phyloP scores from a whole-genome alignment of 1,139 yeast genomes.

The Debaryomyces fabryi region DNA sequence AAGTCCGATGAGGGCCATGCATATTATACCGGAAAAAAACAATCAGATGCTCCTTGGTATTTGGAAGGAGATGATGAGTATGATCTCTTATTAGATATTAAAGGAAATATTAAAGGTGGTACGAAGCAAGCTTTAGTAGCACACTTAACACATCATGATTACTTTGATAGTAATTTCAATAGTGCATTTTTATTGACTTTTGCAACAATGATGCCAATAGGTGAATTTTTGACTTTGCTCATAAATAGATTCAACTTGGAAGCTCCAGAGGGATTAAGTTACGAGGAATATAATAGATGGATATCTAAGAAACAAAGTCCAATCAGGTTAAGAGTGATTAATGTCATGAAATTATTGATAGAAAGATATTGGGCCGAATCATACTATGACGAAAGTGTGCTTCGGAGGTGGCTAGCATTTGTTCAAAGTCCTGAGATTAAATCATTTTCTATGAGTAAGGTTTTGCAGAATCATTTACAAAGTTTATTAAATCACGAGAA shows the following conservation, averaged over 20 bases:
- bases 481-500: conserved; percentile 36
- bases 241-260: conserved; percentile 68
- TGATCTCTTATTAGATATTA: conserved; percentile 70
- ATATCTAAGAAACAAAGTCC: conserved; percentile 68
- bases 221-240: conserved; percentile 63
- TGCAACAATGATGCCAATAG: conserved; percentile 72
- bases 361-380: conserved; percentile 79
- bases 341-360: conserved; percentile 69
- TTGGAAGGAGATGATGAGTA: conserved; percentile 77
- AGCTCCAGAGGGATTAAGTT: conserved; percentile 88
- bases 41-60: conserved; percentile 71
- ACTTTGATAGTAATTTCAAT: conserved; percentile 68
- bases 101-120: conserved; percentile 84
- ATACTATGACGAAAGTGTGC: conserved; percentile 52
- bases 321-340: conserved; percentile 68
- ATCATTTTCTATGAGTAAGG: conserved; percentile 39
- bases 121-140: conserved; percentile 79
- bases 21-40: conserved; percentile 40
- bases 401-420: conserved; percentile 59
- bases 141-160: conserved; percentile 79
- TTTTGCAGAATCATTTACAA: conserved; percentile 28
- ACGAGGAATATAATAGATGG: conserved; percentile 85
- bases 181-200: conserved; percentile 75
- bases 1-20: conserved; percentile 41
- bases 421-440: conserved; percentile 52